Evolutionary conservation across 106 monocot species (phyloP).

Genomic region (Allium fistulosum): DNA sequence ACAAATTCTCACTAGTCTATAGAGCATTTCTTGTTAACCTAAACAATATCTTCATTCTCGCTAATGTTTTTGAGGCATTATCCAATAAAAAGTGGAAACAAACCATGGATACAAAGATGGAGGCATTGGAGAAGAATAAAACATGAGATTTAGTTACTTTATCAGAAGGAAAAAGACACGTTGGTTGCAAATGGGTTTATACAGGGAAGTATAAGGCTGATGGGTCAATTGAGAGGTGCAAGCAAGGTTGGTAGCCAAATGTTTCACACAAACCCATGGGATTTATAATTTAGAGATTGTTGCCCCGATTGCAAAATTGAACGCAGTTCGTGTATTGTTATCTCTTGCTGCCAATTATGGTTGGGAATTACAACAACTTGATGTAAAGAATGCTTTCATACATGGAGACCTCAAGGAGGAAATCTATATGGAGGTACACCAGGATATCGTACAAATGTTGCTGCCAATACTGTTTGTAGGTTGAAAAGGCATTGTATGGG

Average conservation of each 20-base stretch:
- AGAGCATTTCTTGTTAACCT: neutral
- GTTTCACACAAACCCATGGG: neutral
- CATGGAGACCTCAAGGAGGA: conserved; percentile 4
- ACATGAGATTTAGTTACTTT: neutral
- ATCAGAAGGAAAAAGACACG: neutral
- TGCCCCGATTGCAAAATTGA: conserved; percentile 3
- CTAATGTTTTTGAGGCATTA: neutral
- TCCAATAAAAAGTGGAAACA: neutral
- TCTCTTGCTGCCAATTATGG: neutral
- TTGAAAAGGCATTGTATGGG: neutral
- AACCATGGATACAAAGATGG: conserved; percentile 6
- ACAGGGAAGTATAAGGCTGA: neutral
- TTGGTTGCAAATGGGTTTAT: conserved; percentile 7
- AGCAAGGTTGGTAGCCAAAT: neutral
- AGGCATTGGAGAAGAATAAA: neutral
- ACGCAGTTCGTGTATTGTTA: neutral
- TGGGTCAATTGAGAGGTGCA: neutral
- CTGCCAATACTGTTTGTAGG: neutral
- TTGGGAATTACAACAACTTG: neutral
- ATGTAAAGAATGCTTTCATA: conserved; percentile 2
- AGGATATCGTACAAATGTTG: neutral
- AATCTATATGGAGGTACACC: neutral
- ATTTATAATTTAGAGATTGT: neutral
- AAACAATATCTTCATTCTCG: neutral
- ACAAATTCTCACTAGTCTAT: neutral